Base-by-base conservation (phyloP, 805 yeast genomes). In the Kluyveromyces dobzhanskii region DNA sequence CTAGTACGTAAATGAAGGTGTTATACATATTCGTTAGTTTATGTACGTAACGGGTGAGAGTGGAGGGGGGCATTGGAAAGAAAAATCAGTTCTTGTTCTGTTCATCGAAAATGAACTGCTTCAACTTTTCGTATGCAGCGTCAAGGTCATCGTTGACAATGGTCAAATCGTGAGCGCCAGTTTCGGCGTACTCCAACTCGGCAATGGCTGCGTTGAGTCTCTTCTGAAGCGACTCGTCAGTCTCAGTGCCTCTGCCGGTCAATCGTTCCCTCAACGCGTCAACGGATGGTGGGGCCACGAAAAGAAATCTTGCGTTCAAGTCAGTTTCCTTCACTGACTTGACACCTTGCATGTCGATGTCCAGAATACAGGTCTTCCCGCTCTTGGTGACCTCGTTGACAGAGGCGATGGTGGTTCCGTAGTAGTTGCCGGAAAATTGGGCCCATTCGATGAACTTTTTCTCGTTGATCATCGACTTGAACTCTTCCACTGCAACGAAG, bases 261-360 rank as follows among this genome's bases (percentile, higher is more conserved):
- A 92, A 75, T 65, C 99, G 78, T 44, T 66, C 61, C 57, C 76
- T 76, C 54, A 92, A 74, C 39, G 71, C 76, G 39, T 85, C 95
- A 48, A 87, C 66, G 14, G 92, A 80, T 23, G 99, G 98, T 25
- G 99, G 99, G 30, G 95, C 81, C 45, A 92, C 62, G 57, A 92
- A 92, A 50, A 92, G 66, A 62, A 61, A 92, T 61, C 88, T 74
- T 21, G 98, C 96, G 51, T 85, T 77, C 53, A 92, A 71, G 49
- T 76, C 75, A 13, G 95, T 76, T 40, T 76, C 66, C 67, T 92
- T 92, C 48, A 92, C 96, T 18, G 86, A 73, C 66, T 84, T 81
- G 54, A 92, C 98, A 49, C 99, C 99, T 68, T 92, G 97, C 97
- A 90, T 88, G 73, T 92, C 99, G 49, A 92, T 92, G 65, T 92